These are phyloP conservation scores for Pisolithus microcarpus DNA, from an alignment of 768 basidiomycete species.

Conservation along the genomic window DNA sequence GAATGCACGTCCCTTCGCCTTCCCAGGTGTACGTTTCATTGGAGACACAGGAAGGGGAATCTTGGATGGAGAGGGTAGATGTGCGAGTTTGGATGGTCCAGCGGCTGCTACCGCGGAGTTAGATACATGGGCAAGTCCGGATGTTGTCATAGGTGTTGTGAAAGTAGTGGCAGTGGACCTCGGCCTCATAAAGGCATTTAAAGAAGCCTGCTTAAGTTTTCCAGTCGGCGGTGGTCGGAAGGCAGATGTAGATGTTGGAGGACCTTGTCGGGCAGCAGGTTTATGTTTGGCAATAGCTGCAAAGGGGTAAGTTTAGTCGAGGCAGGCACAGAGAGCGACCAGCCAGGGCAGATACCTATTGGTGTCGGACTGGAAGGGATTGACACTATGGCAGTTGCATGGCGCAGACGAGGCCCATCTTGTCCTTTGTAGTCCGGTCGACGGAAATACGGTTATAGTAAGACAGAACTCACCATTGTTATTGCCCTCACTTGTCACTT, in stretches of 20 bases:
- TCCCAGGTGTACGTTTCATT: constrained; percentile 8
- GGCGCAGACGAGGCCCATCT: background rate
- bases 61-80: constrained; percentile 21
- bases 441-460: too few species aligned
- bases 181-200: constrained; percentile 15
- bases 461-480: too few species aligned
- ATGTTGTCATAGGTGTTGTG: too few species aligned
- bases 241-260: constrained; percentile 7
- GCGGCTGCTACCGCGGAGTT: constrained; percentile 1
- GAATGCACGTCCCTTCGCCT: constrained; percentile 1
- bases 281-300: constrained; percentile 2
- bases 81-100: constrained; percentile 5
- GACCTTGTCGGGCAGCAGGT: background rate
- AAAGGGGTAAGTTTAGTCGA: background rate
- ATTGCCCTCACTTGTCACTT: background rate
- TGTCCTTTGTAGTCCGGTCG: background rate
- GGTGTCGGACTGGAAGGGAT: background rate
- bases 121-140: background rate
- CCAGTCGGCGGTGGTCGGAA: constrained; percentile 7
- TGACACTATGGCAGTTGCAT: background rate
- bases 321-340: background rate
- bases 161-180: constrained; percentile 1
- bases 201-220: constrained; percentile 22
- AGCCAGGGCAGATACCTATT: background rate
- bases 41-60: constrained; percentile 21